Conservation (phyloP, 2,329 filamentous ascomycete species). For the Talaromyces pinophilus region DNA sequence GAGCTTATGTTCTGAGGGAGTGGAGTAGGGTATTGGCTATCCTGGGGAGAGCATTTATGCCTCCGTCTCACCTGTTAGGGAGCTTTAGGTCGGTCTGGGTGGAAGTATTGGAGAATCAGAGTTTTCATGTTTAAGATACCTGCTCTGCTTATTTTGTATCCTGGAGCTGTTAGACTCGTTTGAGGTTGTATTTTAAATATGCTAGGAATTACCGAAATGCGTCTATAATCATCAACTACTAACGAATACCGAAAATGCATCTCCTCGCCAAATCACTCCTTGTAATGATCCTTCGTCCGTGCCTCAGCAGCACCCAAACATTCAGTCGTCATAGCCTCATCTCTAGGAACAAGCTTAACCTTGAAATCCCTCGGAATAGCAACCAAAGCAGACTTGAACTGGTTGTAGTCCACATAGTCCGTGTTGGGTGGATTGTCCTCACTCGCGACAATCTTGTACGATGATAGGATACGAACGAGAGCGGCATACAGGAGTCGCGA, state of each 20-base stretch:
- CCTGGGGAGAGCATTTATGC: background rate
- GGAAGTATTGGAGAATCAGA: background rate
- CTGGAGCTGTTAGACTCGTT: background rate
- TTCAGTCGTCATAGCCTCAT: constrained; percentile 40
- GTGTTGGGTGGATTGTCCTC: constrained; percentile 59
- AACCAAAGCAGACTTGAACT: constrained; percentile 60
- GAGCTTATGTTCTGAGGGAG: background rate
- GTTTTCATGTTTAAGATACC: background rate
- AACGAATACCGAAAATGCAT: background rate
- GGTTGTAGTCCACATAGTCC: constrained; percentile 64
- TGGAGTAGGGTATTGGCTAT: background rate
- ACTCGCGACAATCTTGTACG: constrained; percentile 55
- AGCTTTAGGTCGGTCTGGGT: background rate
- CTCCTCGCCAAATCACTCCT: background rate
- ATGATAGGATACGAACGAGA: constrained; percentile 55
- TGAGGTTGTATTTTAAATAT: background rate
- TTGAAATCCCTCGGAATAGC: constrained; percentile 63
- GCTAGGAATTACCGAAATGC: too few species aligned
- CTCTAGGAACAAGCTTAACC: constrained; percentile 57
- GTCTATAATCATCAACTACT: background rate
- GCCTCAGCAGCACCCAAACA: constrained; percentile 37
- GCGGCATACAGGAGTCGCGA: constrained; percentile 59
- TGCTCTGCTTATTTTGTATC: background rate
- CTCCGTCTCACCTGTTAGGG: background rate
- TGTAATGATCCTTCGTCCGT: constrained; percentile 52